Evolutionary conservation across 2,329 filamentous ascomycete species (phyloP).

Genomic region (Tothia fuscella): DNA sequence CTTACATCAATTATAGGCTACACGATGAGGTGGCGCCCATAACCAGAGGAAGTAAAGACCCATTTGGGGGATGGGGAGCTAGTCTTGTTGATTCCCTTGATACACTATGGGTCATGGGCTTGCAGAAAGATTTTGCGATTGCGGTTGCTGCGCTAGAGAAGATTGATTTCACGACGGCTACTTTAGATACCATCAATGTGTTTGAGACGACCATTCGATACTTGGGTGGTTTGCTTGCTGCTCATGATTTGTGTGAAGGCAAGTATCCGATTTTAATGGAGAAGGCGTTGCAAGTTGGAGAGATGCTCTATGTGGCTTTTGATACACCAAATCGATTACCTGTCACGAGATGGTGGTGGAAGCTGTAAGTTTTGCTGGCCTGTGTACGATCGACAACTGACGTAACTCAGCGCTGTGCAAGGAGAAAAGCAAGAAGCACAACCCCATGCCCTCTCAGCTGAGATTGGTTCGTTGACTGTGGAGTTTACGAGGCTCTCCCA

Average conservation of each 20-base stretch:
- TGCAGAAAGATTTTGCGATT: slow-evolving; percentile 43
- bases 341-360: slow-evolving; percentile 28
- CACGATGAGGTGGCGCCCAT: slow-evolving; percentile 41
- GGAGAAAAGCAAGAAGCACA: slow-evolving; percentile 18
- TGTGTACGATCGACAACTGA: no score
- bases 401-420: no score
- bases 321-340: slow-evolving; percentile 32
- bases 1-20: no score
- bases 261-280: slow-evolving; percentile 26
- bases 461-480: slow-evolving; percentile 26
- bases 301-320: slow-evolving; percentile 33
- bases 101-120: slow-evolving; percentile 50
- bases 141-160: slow-evolving; percentile 40
- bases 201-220: slow-evolving; percentile 31
- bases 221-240: slow-evolving; percentile 25
- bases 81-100: slow-evolving; percentile 50
- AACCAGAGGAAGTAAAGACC: slow-evolving; percentile 33
- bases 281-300: slow-evolving; percentile 30
- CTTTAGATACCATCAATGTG: slow-evolving; percentile 22
- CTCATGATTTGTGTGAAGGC: slow-evolving; percentile 24
- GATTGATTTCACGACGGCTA: slow-evolving; percentile 41
- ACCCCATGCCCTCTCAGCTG: slow-evolving; percentile 22
- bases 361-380: slow-evolving; percentile 16
- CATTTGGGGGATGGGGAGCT: slow-evolving; percentile 45
- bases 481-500: slow-evolving; percentile 29